These are phyloP conservation scores for Picochlorum sp. DNA, from an alignment of 139 green algal genomes.

Conservation along the genomic window DNA sequence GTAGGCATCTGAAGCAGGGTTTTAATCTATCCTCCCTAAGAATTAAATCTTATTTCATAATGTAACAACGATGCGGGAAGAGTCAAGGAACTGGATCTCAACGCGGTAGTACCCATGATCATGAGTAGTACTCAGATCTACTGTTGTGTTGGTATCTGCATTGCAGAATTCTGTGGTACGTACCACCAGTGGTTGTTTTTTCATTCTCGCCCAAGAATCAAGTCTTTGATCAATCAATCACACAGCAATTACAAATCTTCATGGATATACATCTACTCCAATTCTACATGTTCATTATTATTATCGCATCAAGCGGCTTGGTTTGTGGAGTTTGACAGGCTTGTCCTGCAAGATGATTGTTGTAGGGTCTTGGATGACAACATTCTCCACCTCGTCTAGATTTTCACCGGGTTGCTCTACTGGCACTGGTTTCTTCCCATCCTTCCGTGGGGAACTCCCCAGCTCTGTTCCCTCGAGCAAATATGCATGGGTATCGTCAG, in stretches of 20 bases:
- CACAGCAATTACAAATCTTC: neutral
- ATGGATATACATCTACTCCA: neutral
- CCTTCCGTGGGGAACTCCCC: neutral
- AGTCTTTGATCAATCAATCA: neutral
- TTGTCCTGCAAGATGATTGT: conserved; percentile 13
- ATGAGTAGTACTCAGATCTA: too few species aligned
- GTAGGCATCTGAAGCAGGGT: too few species aligned
- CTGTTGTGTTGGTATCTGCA: too few species aligned
- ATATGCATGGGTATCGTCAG: neutral
- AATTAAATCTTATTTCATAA: too few species aligned
- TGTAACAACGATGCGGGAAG: too few species aligned
- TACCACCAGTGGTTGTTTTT: too few species aligned
- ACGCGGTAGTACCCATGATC: neutral
- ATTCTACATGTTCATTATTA: too few species aligned
- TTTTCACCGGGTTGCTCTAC: conserved; percentile 18
- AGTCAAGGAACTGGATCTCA: too few species aligned
- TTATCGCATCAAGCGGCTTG: neutral
- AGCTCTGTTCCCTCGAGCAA: neutral
- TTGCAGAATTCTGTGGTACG: too few species aligned
- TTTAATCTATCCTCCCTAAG: too few species aligned
- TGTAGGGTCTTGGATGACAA: neutral
- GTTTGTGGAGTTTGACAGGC: conserved; percentile 24
- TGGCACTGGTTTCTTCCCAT: conserved; percentile 10
- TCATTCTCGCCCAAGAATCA: too few species aligned
- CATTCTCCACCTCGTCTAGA: neutral